Evolutionary conservation across 2,329 filamentous ascomycete species (phyloP), one percentile per base, ranked within the genome.

Genomic region (Exophiala calicioides): DNA sequence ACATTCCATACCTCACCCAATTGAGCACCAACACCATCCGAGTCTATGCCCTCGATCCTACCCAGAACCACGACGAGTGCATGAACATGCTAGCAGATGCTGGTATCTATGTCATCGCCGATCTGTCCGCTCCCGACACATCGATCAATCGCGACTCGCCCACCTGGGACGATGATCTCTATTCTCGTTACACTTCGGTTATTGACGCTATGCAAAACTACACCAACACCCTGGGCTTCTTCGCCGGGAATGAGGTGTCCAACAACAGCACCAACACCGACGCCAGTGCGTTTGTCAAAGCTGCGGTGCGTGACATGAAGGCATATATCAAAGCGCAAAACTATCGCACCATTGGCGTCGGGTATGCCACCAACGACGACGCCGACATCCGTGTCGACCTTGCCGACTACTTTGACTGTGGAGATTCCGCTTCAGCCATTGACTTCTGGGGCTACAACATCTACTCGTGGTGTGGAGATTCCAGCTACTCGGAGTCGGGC

Each of bases 381-480:
- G 79, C 82, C 30, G 78, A 81, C 16, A 94, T 95, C 60, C 88
- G 93, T 68, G 77, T 77, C 57, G 76, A 89, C 62, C 82, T 97
- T 64, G 88, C 89, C 59, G 75, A 89, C 66, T 98, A 95, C 80
- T 96, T 98, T 75, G 90, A 95, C 78, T 98, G 93, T 66, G 88
- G 90, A 46, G 69, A 81, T 52, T 65, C 75, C 24, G 72, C 75
- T 6, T 70, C 72, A 63, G 69, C 86, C 52, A 95, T 97, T 58
- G 93, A 98, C 72, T 97, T 94, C 78, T 98, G 90, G 88, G 93
- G 93, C 50, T 97, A 97, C 85, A 98, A 98, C 79, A 95, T 97
- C 74, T 98, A 98, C 80, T 95, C 90, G 42, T 98, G 93, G 93
- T 98, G 93, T 68, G 93, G 91, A 59, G 69, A 90, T 60, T 95